These are phyloP conservation scores for Globisporangium cystogenes DNA, from an alignment of 352 stramenopile species.

Conservation along the genomic window DNA sequence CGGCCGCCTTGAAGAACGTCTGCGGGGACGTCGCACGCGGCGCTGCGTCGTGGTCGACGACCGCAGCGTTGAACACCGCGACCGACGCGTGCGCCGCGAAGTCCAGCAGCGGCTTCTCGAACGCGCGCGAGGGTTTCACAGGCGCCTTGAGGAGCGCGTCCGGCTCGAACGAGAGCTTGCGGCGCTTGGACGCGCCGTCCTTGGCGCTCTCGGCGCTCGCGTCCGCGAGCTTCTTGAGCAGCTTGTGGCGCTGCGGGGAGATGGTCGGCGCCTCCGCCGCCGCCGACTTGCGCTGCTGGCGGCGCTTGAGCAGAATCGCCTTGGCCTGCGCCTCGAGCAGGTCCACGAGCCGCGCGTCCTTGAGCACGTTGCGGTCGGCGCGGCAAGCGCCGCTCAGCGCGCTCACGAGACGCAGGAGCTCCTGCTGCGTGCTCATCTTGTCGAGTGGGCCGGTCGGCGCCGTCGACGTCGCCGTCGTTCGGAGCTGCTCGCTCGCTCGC, in stretches of 20 bases:
- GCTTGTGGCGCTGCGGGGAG: slow-evolving; percentile 22
- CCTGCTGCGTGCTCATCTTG: slow-evolving; percentile 11
- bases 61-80: slow-evolving; percentile 10
- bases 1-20: slow-evolving; percentile 4
- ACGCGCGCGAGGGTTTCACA: slow-evolving; percentile 10
- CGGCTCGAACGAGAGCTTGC: slow-evolving; percentile 33
- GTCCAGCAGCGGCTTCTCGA: neutral
- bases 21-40: slow-evolving; percentile 4
- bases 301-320: slow-evolving; percentile 41
- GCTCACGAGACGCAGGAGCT: slow-evolving; percentile 42
- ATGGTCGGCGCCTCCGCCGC: slow-evolving; percentile 11
- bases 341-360: slow-evolving; percentile 63
- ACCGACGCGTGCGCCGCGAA: slow-evolving; percentile 1
- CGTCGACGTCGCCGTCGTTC: slow-evolving; percentile 2
- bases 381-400: slow-evolving; percentile 56
- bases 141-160: slow-evolving; percentile 5
- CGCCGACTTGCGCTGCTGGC: slow-evolving; percentile 11
- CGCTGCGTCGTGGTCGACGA: slow-evolving; percentile 7
- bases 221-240: slow-evolving; percentile 25
- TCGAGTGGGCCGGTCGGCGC: neutral
- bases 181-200: slow-evolving; percentile 25
- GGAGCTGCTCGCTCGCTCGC: too few relatives aligned
- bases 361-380: slow-evolving; percentile 56
- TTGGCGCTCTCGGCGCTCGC: slow-evolving; percentile 11
- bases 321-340: slow-evolving; percentile 45